These are phyloP conservation scores for Ophiostoma tasmaniense DNA, from an alignment of 2,329 filamentous ascomycete species.

Conservation along the genomic window DNA sequence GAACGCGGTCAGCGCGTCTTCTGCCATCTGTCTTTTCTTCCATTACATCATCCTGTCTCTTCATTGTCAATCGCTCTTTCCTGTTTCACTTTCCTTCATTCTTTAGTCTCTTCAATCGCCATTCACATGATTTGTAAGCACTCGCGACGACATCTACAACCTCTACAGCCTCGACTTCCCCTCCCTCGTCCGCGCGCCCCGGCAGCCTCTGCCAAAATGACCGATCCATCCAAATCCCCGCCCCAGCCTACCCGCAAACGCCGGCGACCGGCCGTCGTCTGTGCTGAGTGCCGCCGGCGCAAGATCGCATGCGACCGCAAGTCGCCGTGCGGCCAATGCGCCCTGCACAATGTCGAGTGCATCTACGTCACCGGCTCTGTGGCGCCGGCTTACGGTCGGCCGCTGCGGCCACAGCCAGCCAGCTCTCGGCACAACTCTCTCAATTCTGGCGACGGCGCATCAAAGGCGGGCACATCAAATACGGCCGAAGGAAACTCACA, in stretches of 20 bases:
- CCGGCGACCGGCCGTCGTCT: slow-evolving; percentile 39
- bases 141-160: not conserved
- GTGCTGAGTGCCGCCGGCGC: slow-evolving; percentile 47
- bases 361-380: slow-evolving; percentile 35
- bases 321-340: slow-evolving; percentile 50
- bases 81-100: not conserved
- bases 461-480: not conserved
- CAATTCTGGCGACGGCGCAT: not conserved
- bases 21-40: not conserved
- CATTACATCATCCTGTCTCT: not conserved
- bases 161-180: not conserved
- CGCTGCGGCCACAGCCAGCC: not conserved
- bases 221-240: not conserved
- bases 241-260: slow-evolving; percentile 18
- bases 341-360: slow-evolving; percentile 45
- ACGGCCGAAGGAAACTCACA: not conserved
- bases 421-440: not conserved
- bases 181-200: too few relatives aligned
- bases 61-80: not conserved
- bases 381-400: slow-evolving; percentile 22
- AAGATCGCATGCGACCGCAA: slow-evolving; percentile 55
- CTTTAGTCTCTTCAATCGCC: too few relatives aligned
- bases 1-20: not conserved
- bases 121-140: not conserved
- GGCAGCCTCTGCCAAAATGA: not conserved